Conservation (phyloP, 306 rosid genomes). For the Cicer judaicum region DNA sequence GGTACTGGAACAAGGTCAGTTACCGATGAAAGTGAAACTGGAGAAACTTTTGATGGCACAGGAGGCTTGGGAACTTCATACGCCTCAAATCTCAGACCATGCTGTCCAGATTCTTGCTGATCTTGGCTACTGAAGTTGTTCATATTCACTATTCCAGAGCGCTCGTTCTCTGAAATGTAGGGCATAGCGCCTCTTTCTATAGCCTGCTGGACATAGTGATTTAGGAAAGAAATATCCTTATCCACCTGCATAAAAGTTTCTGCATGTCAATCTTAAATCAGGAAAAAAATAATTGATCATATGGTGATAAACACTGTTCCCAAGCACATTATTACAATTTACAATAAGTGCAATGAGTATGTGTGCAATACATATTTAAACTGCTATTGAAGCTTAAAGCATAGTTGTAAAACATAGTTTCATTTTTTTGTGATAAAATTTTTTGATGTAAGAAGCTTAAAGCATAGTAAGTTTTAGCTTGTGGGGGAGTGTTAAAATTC, state of each 20-base stretch:
- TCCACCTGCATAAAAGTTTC: conserved; percentile 66
- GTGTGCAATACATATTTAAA: conserved; percentile 19
- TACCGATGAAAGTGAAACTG: conserved; percentile 57
- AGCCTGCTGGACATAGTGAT: conserved; percentile 64
- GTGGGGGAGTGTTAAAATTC: too few relatives aligned
- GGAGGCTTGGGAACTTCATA: conserved; percentile 81
- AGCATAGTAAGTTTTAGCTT: too few relatives aligned
- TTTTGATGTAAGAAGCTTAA: too few relatives aligned
- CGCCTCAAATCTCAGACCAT: conserved; percentile 84
- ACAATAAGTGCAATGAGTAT: background rate
- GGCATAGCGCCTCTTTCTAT: conserved; percentile 80
- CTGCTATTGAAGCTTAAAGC: background rate
- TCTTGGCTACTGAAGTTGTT: conserved; percentile 63
- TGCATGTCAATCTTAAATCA: conserved; percentile 30
- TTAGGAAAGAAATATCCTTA: conserved; percentile 71
- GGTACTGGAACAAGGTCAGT: conserved; percentile 79
- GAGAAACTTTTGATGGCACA: conserved; percentile 51
- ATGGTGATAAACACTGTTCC: background rate
- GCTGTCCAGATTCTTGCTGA: conserved; percentile 65
- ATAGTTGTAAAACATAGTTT: too few relatives aligned
- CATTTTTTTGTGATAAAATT: too few relatives aligned
- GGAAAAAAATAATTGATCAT: conserved; percentile 13
- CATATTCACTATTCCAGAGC: conserved; percentile 54
- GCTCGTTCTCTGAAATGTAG: conserved; percentile 70
- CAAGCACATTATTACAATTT: conserved; percentile 1